Percentiles rank a stretch among this genome's conserved stretches.
Evolutionary conservation across 2,329 filamentous ascomycete genomes (phyloP).

Genomic region (Penicillium rolfsii): DNA sequence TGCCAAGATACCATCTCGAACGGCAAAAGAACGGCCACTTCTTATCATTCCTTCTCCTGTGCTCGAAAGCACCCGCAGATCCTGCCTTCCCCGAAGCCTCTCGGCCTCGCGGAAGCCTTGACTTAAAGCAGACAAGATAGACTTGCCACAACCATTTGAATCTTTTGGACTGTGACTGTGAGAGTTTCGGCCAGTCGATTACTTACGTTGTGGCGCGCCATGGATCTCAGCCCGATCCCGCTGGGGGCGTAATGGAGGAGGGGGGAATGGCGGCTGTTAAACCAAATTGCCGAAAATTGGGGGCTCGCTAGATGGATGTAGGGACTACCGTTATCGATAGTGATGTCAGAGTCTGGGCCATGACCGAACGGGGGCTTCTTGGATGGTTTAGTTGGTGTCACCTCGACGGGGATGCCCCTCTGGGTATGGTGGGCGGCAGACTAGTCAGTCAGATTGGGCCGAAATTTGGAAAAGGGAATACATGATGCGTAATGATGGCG

Average conservation of each 20-base stretch:
- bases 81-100: background rate
- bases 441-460: background rate
- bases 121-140: background rate
- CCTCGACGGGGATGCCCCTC: background rate
- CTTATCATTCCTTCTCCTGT: background rate
- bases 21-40: background rate
- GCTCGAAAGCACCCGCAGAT: background rate
- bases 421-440: background rate
- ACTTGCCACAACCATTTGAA: background rate
- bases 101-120: background rate
- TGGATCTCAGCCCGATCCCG: background rate
- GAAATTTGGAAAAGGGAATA: background rate
- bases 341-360: background rate
- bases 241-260: background rate
- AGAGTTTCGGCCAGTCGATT: background rate
- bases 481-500: background rate
- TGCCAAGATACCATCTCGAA: background rate
- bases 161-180: background rate
- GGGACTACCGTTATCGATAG: background rate
- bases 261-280: background rate
- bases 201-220: background rate
- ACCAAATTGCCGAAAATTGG: conserved; percentile 2
- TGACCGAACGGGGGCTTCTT: background rate
- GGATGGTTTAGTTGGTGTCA: background rate
- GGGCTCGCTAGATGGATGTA: background rate